phyloP scores from a whole-genome alignment of 2,329 filamentous ascomycete species.

The Thielaviopsis ethacetica region DNA sequence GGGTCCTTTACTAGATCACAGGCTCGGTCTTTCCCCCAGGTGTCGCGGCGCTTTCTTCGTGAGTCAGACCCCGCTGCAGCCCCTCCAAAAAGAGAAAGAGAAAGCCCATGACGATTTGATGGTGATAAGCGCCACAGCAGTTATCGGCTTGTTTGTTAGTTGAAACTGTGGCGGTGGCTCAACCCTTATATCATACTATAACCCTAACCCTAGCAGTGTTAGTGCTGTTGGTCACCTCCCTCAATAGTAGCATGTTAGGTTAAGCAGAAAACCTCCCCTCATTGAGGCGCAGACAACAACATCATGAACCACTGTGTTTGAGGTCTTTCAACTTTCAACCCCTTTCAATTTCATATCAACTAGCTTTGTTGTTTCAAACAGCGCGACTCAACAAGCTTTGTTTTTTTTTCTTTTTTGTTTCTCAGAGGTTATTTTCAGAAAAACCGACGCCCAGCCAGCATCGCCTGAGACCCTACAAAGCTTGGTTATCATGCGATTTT shows the following conservation, averaged over 20 bases:
- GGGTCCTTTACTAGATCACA: not conserved
- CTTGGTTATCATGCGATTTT: no score
- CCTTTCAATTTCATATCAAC: no score
- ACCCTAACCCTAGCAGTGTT: not conserved
- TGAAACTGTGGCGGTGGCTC: not conserved
- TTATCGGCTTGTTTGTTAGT: not conserved
- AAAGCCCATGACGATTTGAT: not conserved
- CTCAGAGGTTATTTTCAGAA: not conserved
- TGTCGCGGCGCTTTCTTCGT: not conserved
- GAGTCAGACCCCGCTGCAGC: conserved; percentile 11
- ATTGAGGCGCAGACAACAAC: no score
- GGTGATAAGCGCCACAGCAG: conserved; percentile 3
- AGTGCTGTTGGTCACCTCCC: no score
- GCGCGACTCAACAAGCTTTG: not conserved
- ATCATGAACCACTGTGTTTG: no score
- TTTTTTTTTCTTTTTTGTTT: not conserved
- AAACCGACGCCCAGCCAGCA: not conserved
- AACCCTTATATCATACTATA: no score
- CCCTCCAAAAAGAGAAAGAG: no score
- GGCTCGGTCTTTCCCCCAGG: not conserved
- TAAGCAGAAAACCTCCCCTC: no score
- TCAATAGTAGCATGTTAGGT: no score
- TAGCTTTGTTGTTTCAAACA: not conserved
- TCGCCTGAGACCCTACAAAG: not conserved
- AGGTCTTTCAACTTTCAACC: no score